phyloP scores from a whole-genome alignment of 805 yeast genomes.

The Clavispora asparagi region DNA sequence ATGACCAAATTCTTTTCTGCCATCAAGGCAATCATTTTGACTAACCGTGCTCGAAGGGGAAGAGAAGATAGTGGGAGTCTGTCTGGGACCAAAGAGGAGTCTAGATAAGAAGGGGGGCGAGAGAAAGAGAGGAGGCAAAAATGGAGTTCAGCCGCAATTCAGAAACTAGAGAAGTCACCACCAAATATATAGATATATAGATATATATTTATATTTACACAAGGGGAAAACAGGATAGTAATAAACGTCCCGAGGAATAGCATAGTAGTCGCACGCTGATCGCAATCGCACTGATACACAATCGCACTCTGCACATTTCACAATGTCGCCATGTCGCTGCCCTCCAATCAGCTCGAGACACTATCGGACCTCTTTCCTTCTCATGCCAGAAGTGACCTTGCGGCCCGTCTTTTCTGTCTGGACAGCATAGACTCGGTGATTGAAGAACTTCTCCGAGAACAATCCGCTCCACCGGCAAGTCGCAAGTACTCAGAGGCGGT shows the following conservation, averaged over 20 bases:
- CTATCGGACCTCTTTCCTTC: constrained; percentile 26
- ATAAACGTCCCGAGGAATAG: too few relatives aligned
- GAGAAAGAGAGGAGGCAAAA: background rate
- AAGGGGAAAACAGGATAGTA: background rate
- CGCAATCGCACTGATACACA: background rate
- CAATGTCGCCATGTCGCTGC: constrained; percentile 9
- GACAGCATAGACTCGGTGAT: constrained; percentile 19
- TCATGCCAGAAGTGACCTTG: constrained; percentile 21
- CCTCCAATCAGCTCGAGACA: constrained; percentile 13
- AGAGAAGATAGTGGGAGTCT: background rate
- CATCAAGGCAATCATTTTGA: constrained; percentile 28
- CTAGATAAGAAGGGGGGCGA: constrained; percentile 13
- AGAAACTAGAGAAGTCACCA: too few relatives aligned
- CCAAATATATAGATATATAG: too few relatives aligned
- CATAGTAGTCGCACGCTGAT: background rate
- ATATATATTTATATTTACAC: too few relatives aligned
- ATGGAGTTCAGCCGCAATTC: background rate
- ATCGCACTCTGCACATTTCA: background rate
- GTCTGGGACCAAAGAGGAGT: constrained; percentile 1
- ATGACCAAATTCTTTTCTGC: constrained; percentile 46
- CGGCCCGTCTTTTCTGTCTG: constrained; percentile 17
- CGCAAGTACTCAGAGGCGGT: constrained; percentile 7
- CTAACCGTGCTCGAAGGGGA: background rate
- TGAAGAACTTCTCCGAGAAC: constrained; percentile 19
- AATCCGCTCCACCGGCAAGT: background rate